Evolutionary conservation across 164 flowering plant genomes (phyloP), one percentile per base, ranked within the genome.

Genomic region (Dillenia suffruticosa): DNA sequence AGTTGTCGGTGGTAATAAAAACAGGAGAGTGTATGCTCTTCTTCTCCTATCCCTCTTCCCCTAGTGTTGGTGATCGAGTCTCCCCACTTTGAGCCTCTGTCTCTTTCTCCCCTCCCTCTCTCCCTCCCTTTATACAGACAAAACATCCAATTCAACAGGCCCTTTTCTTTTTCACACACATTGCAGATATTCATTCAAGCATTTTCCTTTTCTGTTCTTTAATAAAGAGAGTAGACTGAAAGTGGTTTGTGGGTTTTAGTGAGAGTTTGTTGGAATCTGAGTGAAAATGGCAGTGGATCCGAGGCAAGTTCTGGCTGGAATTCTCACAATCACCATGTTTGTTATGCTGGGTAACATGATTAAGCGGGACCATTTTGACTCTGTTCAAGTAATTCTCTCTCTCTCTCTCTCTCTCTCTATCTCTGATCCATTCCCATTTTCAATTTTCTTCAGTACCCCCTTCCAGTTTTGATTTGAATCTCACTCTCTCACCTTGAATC

Each of bases 301-400:
- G 52, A 90, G 88, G 67, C 99, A 95, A 63, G 72, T 90, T 17
- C 52, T 95, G 57, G 97, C 90, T 46, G 99, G 89, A 13, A 62
- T 92, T 43, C 71, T 95, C n/a, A 95, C 99, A 0, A 12, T 90
- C 5, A 72, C 92, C 17, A 95, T 95, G 99, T 95, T 95, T 61
- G 87, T 80, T 32, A 88, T 92, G 98, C 90, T 95, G 16, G 96
- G 77, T 7, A 71, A 92, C 61, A 95, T 90, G 99, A 83, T 95
- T 74, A 90, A 89, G 72, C 75, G 84, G 50, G 97, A 95, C 66
- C 93, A 95, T 70, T 88, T 89, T 68, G 89, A 84, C 79, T 56
- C 89, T 13, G 48, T 58, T 56, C 65, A 76, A 26, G 88, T 84
- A 63, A 58, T 53, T 63, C 58, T 10, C 50, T 26, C 15, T 53